A percentile compares a stretch with the other conserved stretches of the same genome.
These are phyloP conservation scores for Leucaena leucocephala DNA, from an alignment of 306 rosid genomes.

Conservation along the genomic window DNA sequence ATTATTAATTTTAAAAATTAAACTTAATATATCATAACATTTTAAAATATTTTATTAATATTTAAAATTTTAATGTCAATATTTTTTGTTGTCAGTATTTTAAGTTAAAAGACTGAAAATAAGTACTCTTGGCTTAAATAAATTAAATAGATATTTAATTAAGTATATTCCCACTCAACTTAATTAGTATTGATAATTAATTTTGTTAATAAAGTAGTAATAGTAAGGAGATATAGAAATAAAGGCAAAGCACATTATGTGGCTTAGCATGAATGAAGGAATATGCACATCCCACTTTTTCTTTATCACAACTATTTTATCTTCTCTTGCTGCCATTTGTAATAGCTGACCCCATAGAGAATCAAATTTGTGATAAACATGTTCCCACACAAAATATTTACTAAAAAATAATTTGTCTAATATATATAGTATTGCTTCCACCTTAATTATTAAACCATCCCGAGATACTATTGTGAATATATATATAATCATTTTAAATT, in stretches of 20 bases:
- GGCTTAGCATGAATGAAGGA: neutral
- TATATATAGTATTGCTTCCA: neutral
- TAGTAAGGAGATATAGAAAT: neutral
- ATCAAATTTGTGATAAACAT: neutral
- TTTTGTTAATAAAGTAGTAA: neutral
- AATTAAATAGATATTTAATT: no score
- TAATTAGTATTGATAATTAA: neutral
- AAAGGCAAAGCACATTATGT: conserved; percentile 10
- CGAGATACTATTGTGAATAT: neutral
- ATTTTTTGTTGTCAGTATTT: no score
- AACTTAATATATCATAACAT: no score
- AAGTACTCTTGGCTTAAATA: no score
- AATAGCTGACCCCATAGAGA: neutral
- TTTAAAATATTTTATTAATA: no score
- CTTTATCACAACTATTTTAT: neutral
- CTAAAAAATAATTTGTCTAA: neutral
- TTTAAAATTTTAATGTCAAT: no score
- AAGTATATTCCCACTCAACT: neutral
- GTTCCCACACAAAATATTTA: neutral
- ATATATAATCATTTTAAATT: neutral
- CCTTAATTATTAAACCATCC: neutral
- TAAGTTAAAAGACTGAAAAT: no score
- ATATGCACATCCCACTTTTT: conserved; percentile 4
- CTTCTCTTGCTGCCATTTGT: conserved; percentile 15
- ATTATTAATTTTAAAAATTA: no score